These are phyloP conservation scores for Hypsizygus ulmarius DNA, from an alignment of 1,284 basidiomycete species.

Conservation along the genomic window DNA sequence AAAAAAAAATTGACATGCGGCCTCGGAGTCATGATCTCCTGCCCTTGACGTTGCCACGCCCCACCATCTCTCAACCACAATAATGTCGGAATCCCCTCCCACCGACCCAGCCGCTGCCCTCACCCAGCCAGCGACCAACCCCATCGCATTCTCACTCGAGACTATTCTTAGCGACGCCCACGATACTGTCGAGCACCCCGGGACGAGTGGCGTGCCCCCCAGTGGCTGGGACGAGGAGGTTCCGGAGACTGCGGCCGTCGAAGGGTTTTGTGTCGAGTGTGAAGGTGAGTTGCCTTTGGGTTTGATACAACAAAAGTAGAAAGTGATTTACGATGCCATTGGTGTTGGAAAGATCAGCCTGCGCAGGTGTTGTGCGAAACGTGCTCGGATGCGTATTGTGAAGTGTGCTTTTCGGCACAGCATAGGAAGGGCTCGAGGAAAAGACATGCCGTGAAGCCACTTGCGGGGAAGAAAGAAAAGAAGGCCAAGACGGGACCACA, in stretches of 20 bases:
- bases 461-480: conserved; percentile 30
- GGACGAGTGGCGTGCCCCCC: conserved; percentile 34
- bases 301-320: neutral
- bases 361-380: conserved; percentile 68
- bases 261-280: conserved; percentile 78
- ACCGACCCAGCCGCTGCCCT: conserved; percentile 8
- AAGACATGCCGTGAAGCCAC: conserved; percentile 53
- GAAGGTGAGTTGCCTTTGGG: conserved; percentile 54
- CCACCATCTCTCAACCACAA: neutral
- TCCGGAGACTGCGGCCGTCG: conserved; percentile 42
- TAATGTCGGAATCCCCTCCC: conserved; percentile 15
- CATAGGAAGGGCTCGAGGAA: conserved; percentile 78
- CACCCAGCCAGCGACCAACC: conserved; percentile 17
- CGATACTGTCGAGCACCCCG: conserved; percentile 56
- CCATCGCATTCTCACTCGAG: conserved; percentile 52
- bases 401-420: conserved; percentile 79
- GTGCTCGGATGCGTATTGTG: conserved; percentile 71
- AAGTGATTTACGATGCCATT: conserved; percentile 2
- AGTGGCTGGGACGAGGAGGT: conserved; percentile 68
- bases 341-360: conserved; percentile 62
- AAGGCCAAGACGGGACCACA: conserved; percentile 22
- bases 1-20: conserved; percentile 4
- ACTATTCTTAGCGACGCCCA: conserved; percentile 63
- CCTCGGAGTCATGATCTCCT: neutral
- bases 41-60: conserved; percentile 10